Conservation (phyloP, 2,329 filamentous ascomycete genomes). For the Aspergillus udagawae region DNA sequence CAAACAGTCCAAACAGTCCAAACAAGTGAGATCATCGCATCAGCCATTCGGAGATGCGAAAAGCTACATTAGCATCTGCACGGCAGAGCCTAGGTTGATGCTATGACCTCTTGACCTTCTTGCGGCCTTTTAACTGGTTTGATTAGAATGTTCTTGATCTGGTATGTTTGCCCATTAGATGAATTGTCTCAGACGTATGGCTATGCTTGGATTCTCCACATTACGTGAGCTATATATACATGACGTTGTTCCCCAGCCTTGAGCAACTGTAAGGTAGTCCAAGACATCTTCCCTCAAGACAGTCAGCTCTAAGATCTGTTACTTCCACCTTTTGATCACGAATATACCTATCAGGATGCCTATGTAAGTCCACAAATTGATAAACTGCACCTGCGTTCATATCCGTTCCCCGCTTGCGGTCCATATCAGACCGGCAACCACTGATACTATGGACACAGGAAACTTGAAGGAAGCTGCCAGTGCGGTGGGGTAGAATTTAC, state of each 20-base stretch:
- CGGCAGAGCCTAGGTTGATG: background rate
- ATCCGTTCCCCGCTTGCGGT: background rate
- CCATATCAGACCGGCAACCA: constrained; percentile 3
- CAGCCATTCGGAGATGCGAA: background rate
- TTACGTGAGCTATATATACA: background rate
- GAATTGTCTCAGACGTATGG: background rate
- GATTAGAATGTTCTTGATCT: background rate
- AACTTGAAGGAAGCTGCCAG: constrained; percentile 48
- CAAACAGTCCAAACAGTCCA: constrained; percentile 30
- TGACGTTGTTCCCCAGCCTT: constrained; percentile 5
- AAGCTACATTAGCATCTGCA: background rate
- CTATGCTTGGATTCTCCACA: background rate
- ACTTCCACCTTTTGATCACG: background rate
- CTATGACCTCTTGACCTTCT: background rate
- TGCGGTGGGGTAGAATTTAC: constrained; percentile 47
- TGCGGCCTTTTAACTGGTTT: background rate
- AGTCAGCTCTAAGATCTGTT: background rate
- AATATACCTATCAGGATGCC: background rate
- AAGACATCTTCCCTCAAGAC: background rate
- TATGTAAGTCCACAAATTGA: background rate
- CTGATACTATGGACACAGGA: constrained; percentile 26
- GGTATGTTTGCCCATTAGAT: background rate
- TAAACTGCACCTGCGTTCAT: background rate
- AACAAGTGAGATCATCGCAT: constrained; percentile 7
- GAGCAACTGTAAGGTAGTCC: background rate